These are phyloP conservation scores for Colletotrichum sansevieriae DNA, from an alignment of 2,329 filamentous ascomycete genomes.

Conservation along the genomic window DNA sequence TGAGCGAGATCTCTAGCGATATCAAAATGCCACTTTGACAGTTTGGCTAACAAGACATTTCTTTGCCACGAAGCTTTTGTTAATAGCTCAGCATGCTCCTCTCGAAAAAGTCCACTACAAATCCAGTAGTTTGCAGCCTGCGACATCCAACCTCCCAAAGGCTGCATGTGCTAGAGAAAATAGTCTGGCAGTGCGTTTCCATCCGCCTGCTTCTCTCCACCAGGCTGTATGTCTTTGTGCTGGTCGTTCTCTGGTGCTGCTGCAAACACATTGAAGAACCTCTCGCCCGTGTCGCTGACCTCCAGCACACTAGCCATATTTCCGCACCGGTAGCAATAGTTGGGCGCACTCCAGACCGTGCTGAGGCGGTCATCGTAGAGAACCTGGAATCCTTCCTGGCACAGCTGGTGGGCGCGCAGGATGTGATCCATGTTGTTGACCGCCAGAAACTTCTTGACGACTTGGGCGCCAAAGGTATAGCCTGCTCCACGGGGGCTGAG, in stretches of 20 bases:
- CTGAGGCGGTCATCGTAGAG: slow-evolving; percentile 94
- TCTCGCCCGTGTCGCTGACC: slow-evolving; percentile 91
- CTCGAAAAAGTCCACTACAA: background rate
- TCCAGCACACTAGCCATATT: slow-evolving; percentile 98
- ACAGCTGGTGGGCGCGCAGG: slow-evolving; percentile 96
- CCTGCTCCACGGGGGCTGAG: slow-evolving; percentile 93
- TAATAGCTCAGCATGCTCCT: background rate
- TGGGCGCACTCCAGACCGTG: slow-evolving; percentile 98
- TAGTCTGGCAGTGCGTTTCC: slow-evolving; percentile 76
- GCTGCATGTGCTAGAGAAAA: slow-evolving; percentile 67
- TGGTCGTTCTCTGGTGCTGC: slow-evolving; percentile 95
- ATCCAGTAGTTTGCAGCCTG: background rate
- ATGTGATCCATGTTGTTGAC: slow-evolving; percentile 99
- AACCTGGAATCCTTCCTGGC: slow-evolving; percentile 97
- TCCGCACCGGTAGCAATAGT: slow-evolving; percentile 94
- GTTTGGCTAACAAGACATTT: no score
- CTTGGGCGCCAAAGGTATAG: slow-evolving; percentile 97
- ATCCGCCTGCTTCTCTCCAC: slow-evolving; percentile 76
- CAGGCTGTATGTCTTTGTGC: slow-evolving; percentile 85
- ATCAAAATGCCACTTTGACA: no score
- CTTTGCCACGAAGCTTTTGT: no score
- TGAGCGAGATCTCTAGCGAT: background rate
- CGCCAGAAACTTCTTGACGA: slow-evolving; percentile 97
- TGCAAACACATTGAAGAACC: slow-evolving; percentile 98
- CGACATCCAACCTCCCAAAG: background rate